Evolutionary conservation across 75 land plant genomes (phyloP).

Genomic region (Pinus tabuliformis): DNA sequence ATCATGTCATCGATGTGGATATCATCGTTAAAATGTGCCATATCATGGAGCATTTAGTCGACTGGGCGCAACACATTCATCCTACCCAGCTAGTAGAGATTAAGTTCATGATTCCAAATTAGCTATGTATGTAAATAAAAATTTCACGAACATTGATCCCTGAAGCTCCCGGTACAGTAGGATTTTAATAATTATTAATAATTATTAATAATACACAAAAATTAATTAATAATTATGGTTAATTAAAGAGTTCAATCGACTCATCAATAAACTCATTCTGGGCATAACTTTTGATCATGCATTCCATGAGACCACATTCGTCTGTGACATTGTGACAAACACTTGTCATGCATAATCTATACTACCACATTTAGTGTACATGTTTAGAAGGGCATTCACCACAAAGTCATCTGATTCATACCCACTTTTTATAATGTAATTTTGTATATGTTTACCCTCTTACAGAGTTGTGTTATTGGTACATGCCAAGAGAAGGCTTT

Average conservation of each 20-base stretch:
- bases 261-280: background rate
- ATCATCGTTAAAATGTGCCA: too few relatives aligned
- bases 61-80: too few relatives aligned
- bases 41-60: too few relatives aligned
- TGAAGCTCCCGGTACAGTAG: too few relatives aligned
- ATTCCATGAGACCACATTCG: conserved; percentile 17
- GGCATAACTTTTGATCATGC: conserved; percentile 11
- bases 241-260: background rate
- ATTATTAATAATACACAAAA: too few relatives aligned
- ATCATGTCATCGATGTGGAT: too few relatives aligned
- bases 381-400: conserved; percentile 4
- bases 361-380: conserved; percentile 25
- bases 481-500: conserved; percentile 12
- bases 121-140: too few relatives aligned
- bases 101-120: too few relatives aligned
- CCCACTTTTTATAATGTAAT: background rate
- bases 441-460: conserved; percentile 6
- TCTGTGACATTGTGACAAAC: conserved; percentile 7
- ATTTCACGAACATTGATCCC: too few relatives aligned
- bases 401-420: conserved; percentile 8
- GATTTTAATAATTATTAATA: too few relatives aligned
- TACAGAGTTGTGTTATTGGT: background rate
- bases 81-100: too few relatives aligned
- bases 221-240: too few relatives aligned
- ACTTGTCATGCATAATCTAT: conserved; percentile 9